A percentile compares a stretch with the other conserved stretches of the same genome.
Conservation (phyloP, 306 rosid genomes). For the Medicago arabica region DNA sequence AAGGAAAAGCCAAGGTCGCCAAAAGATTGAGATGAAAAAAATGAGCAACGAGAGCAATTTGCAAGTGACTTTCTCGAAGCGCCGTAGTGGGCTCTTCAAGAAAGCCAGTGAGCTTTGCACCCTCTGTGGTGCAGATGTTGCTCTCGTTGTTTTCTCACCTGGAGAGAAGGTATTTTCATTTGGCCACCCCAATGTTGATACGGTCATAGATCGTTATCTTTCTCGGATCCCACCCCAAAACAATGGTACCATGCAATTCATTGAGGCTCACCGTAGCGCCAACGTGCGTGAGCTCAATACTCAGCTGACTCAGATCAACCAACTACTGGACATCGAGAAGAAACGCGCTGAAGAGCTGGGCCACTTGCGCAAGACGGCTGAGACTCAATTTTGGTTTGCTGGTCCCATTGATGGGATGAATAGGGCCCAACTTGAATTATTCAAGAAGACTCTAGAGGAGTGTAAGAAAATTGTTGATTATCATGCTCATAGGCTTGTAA, state of each 20-base stretch:
- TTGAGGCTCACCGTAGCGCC: conserved; percentile 43
- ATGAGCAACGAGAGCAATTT: no score
- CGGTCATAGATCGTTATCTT: conserved; percentile 29
- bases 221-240: neutral
- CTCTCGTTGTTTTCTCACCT: no score
- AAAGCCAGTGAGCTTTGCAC: no score
- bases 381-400: neutral
- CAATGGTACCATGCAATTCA: conserved; percentile 11
- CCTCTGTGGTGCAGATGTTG: no score
- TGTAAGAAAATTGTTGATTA: neutral
- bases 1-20: no score
- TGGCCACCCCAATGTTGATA: conserved; percentile 48
- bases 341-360: neutral
- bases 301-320: conserved; percentile 1
- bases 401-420: neutral
- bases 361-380: neutral
- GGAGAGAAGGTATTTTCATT: conserved; percentile 40
- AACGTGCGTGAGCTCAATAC: conserved; percentile 36
- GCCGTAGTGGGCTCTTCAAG: no score
- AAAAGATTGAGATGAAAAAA: no score
- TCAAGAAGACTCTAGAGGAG: neutral
- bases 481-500: neutral
- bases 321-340: neutral
- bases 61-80: no score
- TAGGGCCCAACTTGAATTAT: neutral